Base-by-base conservation (phyloP, 441 rosid genomes). In the Euphorbia corollata region DNA sequence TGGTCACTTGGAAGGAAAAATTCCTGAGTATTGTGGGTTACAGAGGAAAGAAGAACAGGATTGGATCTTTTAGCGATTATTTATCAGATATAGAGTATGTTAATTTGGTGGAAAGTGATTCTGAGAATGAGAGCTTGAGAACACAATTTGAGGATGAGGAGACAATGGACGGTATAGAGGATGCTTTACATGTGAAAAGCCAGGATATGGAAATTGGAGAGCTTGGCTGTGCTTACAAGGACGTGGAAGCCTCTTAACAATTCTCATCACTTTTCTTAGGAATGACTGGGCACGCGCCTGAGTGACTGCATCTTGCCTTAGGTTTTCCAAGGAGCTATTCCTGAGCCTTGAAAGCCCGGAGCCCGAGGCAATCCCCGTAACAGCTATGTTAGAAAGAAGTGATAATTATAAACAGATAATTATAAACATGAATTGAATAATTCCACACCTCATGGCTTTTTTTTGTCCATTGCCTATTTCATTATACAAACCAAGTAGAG, bases 1-100 rank as follows among this genome's bases (percentile, higher is more conserved):
- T 85, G 78, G 78, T 86, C 55, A 68, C 78, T 30, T 91, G 96
- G 95, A 91, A 80, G 78, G 96, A 89, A 75, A 91, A 85, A 71
- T 78, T 89, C 71, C 77, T 81, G 56, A 73, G 78, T 20, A 78
- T 79, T 63, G 76, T 80, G 10, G 95, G 96, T 60, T 89, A 87
- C 76, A 80, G 98, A 75, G 95, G 94, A 68, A 85, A 79, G 76
- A 89, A 82, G 81, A 86, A 82, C 75, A 78, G 68, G 57, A 82
- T 85, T 71, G 80, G 66, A 41, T 78, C 79, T 71, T 87, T 75
- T 65, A 70, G 72, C 64, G 94, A 89, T 73, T 59, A 89, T 73
- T 59, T 75, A 9, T 78, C 90, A 43, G 86, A 87, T 20, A 69
- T 77, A 78, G 94, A 89, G 71, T 79, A 73, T 24, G 45, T 57